Evolutionary conservation across 257 asterid species (phyloP).

Genomic region (Sherardia arvensis): DNA sequence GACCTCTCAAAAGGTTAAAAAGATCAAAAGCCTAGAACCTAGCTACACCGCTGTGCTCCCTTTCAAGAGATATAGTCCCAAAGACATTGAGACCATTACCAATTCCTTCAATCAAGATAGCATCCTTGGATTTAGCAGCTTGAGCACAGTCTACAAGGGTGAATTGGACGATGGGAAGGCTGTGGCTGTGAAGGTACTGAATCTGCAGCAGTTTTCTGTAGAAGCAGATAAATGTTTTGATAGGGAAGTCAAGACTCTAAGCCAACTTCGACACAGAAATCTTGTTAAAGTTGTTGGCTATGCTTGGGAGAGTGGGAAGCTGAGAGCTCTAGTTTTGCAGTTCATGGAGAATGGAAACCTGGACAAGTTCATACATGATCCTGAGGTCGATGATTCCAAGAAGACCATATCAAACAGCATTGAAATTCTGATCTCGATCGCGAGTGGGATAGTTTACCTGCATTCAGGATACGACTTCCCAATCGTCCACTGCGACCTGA

Average conservation of each 20-base stretch:
- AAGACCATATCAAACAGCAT: slow-evolving; percentile 41
- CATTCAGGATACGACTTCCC: slow-evolving; percentile 72
- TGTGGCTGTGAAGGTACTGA: slow-evolving; percentile 61
- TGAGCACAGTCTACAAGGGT: slow-evolving; percentile 76
- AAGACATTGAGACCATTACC: slow-evolving; percentile 49
- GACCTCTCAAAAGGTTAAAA: slow-evolving; percentile 19
- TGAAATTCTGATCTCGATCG: slow-evolving; percentile 50
- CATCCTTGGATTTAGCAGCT: slow-evolving; percentile 58
- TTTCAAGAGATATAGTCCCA: slow-evolving; percentile 42
- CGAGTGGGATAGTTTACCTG: slow-evolving; percentile 51
- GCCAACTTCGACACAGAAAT: slow-evolving; percentile 59
- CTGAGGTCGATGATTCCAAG: slow-evolving; percentile 6
- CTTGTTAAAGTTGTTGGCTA: slow-evolving; percentile 68
- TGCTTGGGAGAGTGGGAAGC: slow-evolving; percentile 68
- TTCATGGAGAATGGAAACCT: slow-evolving; percentile 81
- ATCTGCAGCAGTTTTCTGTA: slow-evolving; percentile 42
- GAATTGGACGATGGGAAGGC: slow-evolving; percentile 29
- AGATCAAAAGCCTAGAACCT: slow-evolving; percentile 8
- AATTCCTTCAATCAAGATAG: slow-evolving; percentile 44
- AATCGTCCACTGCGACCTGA: slow-evolving; percentile 78
- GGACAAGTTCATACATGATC: slow-evolving; percentile 44
- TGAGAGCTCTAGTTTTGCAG: slow-evolving; percentile 58
- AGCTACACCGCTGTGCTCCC: slow-evolving; percentile 22
- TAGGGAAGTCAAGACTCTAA: slow-evolving; percentile 55
- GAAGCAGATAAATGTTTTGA: slow-evolving; percentile 59